A percentile compares a stretch with the other conserved stretches of the same genome.
Evolutionary conservation across 768 basidiomycete genomes (phyloP).

Genomic region (Pulveroboletus frians): DNA sequence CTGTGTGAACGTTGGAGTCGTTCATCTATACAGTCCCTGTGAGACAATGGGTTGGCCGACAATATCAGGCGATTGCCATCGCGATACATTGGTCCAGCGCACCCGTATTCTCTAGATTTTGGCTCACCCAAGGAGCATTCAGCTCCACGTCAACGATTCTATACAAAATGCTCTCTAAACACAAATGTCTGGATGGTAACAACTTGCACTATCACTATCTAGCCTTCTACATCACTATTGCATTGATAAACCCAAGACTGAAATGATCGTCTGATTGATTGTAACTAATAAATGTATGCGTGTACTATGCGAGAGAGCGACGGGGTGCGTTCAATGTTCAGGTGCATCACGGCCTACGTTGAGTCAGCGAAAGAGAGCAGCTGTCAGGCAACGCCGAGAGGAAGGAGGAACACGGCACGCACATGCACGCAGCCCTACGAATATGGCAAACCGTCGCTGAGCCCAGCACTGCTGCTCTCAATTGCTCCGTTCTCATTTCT

Average conservation of each 20-base stretch:
- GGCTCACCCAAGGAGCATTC: neutral
- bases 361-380: neutral
- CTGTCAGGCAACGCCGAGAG: neutral
- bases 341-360: neutral
- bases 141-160: neutral
- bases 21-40: neutral
- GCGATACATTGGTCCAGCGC: neutral
- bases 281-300: constrained; percentile 15
- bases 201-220: neutral
- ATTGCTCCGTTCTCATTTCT: constrained; percentile 4
- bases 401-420: neutral
- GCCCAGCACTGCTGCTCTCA: constrained; percentile 7
- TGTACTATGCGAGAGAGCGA: constrained; percentile 15
- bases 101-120: neutral
- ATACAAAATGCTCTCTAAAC: neutral
- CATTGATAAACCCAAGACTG: constrained; percentile 13
- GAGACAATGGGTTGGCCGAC: neutral
- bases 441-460: constrained; percentile 26
- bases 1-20: neutral
- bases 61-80: neutral
- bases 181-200: neutral
- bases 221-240: constrained; percentile 7
- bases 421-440: constrained; percentile 17
- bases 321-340: constrained; percentile 3
- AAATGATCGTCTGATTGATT: constrained; percentile 14